Conservation (phyloP, 2,329 filamentous ascomycete species). For the Pseudocercospora cruenta region DNA sequence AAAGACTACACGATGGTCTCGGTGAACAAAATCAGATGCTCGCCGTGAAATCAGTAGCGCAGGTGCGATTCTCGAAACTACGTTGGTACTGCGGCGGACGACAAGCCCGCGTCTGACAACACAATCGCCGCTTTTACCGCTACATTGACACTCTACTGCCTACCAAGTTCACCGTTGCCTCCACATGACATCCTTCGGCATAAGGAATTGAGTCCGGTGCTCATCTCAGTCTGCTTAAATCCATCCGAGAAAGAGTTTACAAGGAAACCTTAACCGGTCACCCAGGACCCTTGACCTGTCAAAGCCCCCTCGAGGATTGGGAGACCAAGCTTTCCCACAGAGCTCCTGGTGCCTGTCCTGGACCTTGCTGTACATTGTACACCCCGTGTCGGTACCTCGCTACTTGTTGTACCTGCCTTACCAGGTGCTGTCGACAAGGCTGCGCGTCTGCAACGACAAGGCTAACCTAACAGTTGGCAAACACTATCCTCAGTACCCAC, state of each 20-base stretch:
- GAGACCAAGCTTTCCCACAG: neutral
- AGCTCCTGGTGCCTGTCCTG: neutral
- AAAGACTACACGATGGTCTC: neutral
- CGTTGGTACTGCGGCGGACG: neutral
- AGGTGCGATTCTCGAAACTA: neutral
- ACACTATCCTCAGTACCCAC: neutral
- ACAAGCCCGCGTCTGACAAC: neutral
- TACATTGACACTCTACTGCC: neutral
- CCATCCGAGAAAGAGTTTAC: neutral
- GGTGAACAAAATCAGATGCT: neutral
- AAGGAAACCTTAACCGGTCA: neutral
- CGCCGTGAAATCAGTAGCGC: neutral
- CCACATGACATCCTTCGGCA: neutral
- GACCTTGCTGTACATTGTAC: neutral
- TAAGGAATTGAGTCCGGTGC: neutral
- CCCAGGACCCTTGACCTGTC: neutral
- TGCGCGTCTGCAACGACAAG: neutral
- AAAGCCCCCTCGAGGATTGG: neutral
- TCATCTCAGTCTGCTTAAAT: neutral
- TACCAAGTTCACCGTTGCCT: neutral
- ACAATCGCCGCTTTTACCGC: neutral
- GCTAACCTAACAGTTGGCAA: neutral
- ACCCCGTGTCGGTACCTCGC: slow-evolving; percentile 3
- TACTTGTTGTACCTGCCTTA: neutral
- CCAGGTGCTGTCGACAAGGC: slow-evolving; percentile 3